Evolutionary conservation across 306 rosid species (phyloP).

Genomic region (Rubus idaeus): DNA sequence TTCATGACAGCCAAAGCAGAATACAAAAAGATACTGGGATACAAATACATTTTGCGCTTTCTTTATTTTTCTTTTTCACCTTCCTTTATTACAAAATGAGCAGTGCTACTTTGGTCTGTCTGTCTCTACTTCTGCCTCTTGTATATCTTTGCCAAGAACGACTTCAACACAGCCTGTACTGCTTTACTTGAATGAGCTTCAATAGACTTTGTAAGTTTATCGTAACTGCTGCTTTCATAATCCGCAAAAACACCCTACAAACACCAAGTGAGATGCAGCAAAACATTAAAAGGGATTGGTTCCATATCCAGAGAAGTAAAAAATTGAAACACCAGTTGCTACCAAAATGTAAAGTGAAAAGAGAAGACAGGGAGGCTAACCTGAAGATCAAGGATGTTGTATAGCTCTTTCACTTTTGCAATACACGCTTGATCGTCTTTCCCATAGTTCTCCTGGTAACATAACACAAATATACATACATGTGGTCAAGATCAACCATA

Average conservation of each 20-base stretch:
- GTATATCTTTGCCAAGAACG: slow-evolving; percentile 87
- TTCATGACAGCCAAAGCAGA: neutral
- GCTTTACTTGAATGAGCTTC: slow-evolving; percentile 77
- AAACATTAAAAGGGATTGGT: neutral
- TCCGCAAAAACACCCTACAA: slow-evolving; percentile 66
- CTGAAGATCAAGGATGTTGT: slow-evolving; percentile 71
- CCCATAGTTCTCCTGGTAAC: slow-evolving; percentile 73
- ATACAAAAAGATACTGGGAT: neutral
- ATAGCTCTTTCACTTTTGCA: slow-evolving; percentile 69
- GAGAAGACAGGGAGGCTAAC: slow-evolving; percentile 30
- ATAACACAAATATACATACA: slow-evolving; percentile 12
- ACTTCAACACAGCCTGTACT: slow-evolving; percentile 83
- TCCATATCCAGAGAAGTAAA: neutral
- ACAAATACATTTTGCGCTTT: neutral
- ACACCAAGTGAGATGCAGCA: slow-evolving; percentile 9
- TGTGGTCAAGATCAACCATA: neutral
- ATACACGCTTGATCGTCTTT: slow-evolving; percentile 60
- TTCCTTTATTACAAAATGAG: neutral
- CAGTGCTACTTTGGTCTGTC: neutral
- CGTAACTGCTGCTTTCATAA: slow-evolving; percentile 68
- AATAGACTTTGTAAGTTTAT: slow-evolving; percentile 57
- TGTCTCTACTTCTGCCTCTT: slow-evolving; percentile 72
- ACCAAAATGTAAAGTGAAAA: neutral
- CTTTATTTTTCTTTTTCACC: neutral
- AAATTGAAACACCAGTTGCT: neutral